phyloP scores from a whole-genome alignment of 805 yeast species.

The Teunomyces pallodes region DNA sequence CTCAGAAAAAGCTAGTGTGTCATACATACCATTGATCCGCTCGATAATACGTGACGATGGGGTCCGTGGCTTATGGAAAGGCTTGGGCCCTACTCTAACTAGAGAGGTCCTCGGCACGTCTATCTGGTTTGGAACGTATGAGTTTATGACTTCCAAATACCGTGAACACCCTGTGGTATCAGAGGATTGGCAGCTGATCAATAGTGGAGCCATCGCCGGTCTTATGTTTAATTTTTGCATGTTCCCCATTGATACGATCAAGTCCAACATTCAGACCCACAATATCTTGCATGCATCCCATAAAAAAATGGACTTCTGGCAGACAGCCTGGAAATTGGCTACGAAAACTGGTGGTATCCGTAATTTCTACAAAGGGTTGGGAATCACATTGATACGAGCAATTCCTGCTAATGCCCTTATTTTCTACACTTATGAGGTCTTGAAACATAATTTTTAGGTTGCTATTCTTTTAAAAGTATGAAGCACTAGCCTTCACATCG shows the following conservation, averaged over 20 bases:
- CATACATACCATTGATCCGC: slow-evolving; percentile 27
- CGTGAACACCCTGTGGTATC: slow-evolving; percentile 12
- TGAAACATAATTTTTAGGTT: slow-evolving; percentile 36
- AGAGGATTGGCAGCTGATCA: slow-evolving; percentile 50
- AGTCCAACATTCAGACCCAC: slow-evolving; percentile 77
- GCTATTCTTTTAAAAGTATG: background rate
- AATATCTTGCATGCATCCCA: slow-evolving; percentile 21
- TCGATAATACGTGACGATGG: slow-evolving; percentile 53
- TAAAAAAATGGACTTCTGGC: background rate
- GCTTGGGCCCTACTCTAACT: slow-evolving; percentile 75
- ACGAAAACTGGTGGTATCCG: slow-evolving; percentile 53
- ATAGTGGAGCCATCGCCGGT: slow-evolving; percentile 88
- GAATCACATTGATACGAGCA: slow-evolving; percentile 76
- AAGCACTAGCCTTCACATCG: slow-evolving; percentile 45
- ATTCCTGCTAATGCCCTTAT: slow-evolving; percentile 89
- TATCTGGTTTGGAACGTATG: slow-evolving; percentile 92
- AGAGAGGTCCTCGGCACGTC: slow-evolving; percentile 90
- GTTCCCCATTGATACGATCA: slow-evolving; percentile 89
- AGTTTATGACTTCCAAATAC: slow-evolving; percentile 28
- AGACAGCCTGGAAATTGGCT: slow-evolving; percentile 3
- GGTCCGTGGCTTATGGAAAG: slow-evolving; percentile 77
- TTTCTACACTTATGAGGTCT: slow-evolving; percentile 72
- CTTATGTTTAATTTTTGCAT: slow-evolving; percentile 72
- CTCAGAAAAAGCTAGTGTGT: slow-evolving; percentile 22
- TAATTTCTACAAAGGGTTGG: slow-evolving; percentile 81